These are phyloP conservation scores for Pisolithus thermaeus DNA, from an alignment of 1,284 basidiomycete species.

Conservation along the genomic window DNA sequence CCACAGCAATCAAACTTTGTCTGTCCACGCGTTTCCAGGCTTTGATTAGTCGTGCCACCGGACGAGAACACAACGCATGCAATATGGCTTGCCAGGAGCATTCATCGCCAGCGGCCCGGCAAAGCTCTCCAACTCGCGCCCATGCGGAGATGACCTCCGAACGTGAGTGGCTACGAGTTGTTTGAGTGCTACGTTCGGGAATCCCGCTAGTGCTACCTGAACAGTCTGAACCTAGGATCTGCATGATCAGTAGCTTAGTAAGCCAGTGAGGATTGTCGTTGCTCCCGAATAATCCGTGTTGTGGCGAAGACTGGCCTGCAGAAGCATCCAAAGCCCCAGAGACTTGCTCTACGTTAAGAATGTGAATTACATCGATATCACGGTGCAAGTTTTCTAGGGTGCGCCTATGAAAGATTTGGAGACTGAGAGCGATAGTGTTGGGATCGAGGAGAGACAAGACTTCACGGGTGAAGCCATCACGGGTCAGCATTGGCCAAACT, in stretches of 20 bases:
- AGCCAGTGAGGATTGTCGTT: conserved; percentile 74
- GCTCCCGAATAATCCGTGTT: conserved; percentile 52
- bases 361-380: conserved; percentile 43
- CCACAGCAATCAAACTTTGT: conserved; percentile 48
- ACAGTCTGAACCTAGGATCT: conserved; percentile 58
- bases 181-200: conserved; percentile 37
- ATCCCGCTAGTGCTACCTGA: conserved; percentile 22
- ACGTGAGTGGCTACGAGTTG: conserved; percentile 58
- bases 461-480: conserved; percentile 66
- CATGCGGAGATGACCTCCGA: conserved; percentile 68
- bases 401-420: conserved; percentile 52
- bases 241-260: conserved; percentile 62
- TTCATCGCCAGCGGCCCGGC: conserved; percentile 62
- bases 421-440: conserved; percentile 50
- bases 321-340: conserved; percentile 6
- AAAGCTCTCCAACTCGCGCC: conserved; percentile 65
- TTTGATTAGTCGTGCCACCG: conserved; percentile 69
- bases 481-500: conserved; percentile 45
- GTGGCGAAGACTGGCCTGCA: conserved; percentile 11
- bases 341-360: conserved; percentile 30
- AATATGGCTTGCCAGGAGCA: conserved; percentile 70
- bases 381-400: conserved; percentile 45
- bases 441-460: conserved; percentile 55
- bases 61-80: conserved; percentile 60
- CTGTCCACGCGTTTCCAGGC: conserved; percentile 70